phyloP scores from a whole-genome alignment of 371 early-diverging fungal genomes.

The Mucor ambiguus region DNA sequence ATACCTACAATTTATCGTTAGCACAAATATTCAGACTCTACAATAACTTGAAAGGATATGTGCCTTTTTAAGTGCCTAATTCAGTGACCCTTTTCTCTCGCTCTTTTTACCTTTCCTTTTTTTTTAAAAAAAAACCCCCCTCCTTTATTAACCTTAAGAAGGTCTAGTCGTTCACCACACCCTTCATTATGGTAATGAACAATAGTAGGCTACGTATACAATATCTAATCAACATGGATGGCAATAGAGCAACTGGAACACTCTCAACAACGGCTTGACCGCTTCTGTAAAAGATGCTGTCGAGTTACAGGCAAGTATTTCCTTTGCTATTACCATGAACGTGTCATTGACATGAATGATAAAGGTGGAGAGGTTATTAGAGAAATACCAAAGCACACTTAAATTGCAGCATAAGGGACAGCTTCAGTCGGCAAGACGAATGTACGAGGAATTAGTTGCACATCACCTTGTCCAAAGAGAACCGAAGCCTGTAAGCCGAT shows the following conservation, averaged over 20 bases:
- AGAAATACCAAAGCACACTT: conserved; percentile 52
- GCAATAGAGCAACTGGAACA: conserved; percentile 33
- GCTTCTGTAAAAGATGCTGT: conserved; percentile 29
- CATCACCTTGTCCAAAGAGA: conserved; percentile 48
- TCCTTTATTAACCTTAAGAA: neutral
- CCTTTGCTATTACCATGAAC: neutral
- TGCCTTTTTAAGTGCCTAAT: neutral
- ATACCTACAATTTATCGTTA: too few species aligned
- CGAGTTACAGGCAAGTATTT: conserved; percentile 36
- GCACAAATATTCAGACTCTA: too few species aligned
- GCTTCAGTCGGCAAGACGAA: conserved; percentile 38
- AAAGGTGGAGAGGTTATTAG: conserved; percentile 56
- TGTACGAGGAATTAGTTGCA: conserved; percentile 49
- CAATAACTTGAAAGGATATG: neutral
- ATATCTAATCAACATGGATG: neutral
- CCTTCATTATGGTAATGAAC: neutral
- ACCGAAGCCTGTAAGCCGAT: conserved; percentile 31
- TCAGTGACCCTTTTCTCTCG: neutral
- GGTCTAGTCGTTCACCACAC: neutral
- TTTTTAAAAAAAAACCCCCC: neutral
- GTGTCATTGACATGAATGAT: neutral
- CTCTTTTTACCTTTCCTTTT: neutral
- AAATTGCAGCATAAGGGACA: conserved; percentile 52
- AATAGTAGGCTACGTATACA: neutral
- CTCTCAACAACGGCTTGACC: conserved; percentile 34